A percentile compares a stretch with the other conserved stretches of the same genome.
phyloP scores from a whole-genome alignment of 1,284 basidiomycete genomes.

The Ustilago vetiveriae region DNA sequence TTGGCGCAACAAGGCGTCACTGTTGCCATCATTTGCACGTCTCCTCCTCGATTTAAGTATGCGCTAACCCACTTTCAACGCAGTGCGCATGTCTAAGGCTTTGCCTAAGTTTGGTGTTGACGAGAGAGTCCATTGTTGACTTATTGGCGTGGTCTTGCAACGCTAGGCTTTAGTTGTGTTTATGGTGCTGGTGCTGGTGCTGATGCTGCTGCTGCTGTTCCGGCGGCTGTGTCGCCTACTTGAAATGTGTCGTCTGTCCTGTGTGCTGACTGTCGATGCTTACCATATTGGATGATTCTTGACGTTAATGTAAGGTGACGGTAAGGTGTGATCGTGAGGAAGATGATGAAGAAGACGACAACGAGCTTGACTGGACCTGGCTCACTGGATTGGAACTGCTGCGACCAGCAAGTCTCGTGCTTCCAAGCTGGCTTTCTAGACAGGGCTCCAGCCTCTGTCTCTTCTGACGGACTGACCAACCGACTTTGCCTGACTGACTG shows the following conservation, averaged over 20 bases:
- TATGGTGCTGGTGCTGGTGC: background rate
- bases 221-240: slow-evolving; percentile 1
- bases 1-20: too few species aligned
- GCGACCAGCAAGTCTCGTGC: background rate
- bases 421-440: too few species aligned
- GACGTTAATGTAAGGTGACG: slow-evolving; percentile 47
- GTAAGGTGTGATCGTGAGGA: slow-evolving; percentile 45
- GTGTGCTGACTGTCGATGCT: slow-evolving; percentile 29
- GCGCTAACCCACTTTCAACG: too few species aligned
- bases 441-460: too few species aligned
- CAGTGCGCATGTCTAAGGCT: too few species aligned
- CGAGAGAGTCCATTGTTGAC: too few species aligned
- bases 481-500: too few species aligned
- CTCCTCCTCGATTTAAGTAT: too few species aligned
- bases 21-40: too few species aligned
- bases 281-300: slow-evolving; percentile 51
- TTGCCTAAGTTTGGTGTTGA: too few species aligned
- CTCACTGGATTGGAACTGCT: background rate
- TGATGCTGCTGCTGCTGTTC: slow-evolving; percentile 21
- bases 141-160: too few species aligned
- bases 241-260: slow-evolving; percentile 8
- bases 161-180: too few species aligned
- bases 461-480: background rate
- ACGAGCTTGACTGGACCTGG: slow-evolving; percentile 8
- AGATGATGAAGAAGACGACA: slow-evolving; percentile 28